Conservation (phyloP, 2,329 filamentous ascomycete genomes). For the Fusarium buxicola region DNA sequence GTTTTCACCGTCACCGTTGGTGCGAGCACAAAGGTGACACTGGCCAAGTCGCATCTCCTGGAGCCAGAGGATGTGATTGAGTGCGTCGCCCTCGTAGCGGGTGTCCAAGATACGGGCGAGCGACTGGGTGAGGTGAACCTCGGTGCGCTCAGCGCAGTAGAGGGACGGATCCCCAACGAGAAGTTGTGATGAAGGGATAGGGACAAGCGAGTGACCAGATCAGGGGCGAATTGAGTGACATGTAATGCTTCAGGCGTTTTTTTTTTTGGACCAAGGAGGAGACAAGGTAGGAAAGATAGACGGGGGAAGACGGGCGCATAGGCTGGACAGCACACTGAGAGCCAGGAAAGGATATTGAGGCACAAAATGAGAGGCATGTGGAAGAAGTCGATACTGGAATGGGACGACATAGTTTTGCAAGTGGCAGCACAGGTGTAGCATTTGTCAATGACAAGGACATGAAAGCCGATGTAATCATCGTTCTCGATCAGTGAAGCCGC, state of each 20-base stretch:
- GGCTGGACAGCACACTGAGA: constrained; percentile 16
- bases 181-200: constrained; percentile 34
- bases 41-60: constrained; percentile 89
- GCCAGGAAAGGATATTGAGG: constrained; percentile 20
- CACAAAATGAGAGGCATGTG: constrained; percentile 18
- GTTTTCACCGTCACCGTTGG: constrained; percentile 94
- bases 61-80: constrained; percentile 91
- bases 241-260: constrained; percentile 41
- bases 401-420: constrained; percentile 8
- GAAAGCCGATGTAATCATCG: not conserved
- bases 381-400: not conserved
- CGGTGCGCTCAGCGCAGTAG: constrained; percentile 64
- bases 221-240: constrained; percentile 2
- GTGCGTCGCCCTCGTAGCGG: constrained; percentile 67
- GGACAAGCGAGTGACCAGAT: not conserved
- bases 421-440: constrained; percentile 13
- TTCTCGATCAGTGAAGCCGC: not conserved
- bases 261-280: constrained; percentile 39
- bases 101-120: constrained; percentile 55
- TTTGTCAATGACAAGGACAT: constrained; percentile 30
- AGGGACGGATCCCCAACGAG: constrained; percentile 61
- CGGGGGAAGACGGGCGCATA: constrained; percentile 31
- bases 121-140: constrained; percentile 65
- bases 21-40: constrained; percentile 89
- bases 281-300: constrained; percentile 35